phyloP scores from a whole-genome alignment of 768 basidiomycete species.

The Psilocybe subaeruginosa region DNA sequence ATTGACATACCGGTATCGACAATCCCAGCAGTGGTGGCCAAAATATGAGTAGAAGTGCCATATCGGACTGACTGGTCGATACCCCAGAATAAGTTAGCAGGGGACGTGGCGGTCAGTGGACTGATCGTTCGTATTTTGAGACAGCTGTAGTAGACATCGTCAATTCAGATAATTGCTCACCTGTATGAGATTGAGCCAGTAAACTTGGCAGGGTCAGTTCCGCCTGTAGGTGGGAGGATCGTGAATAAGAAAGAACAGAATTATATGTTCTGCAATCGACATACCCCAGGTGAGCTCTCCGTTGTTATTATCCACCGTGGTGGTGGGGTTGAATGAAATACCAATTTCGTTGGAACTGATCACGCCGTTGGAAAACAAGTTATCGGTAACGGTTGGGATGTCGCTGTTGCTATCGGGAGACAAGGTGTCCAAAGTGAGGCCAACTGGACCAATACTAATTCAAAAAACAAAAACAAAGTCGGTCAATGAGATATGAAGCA shows the following conservation, averaged over 20 bases:
- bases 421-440: conserved; percentile 50
- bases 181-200: conserved; percentile 46
- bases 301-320: conserved; percentile 32
- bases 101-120: conserved; percentile 48
- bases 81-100: conserved; percentile 58
- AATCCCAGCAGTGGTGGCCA: conserved; percentile 53
- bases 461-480: not conserved
- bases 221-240: conserved; percentile 41
- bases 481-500: not conserved
- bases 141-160: not conserved
- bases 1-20: conserved; percentile 52
- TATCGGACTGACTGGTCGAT: conserved; percentile 59
- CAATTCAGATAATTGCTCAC: conserved; percentile 24
- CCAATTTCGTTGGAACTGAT: conserved; percentile 46
- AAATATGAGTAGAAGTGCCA: conserved; percentile 44
- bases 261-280: not conserved
- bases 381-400: conserved; percentile 64
- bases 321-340: conserved; percentile 56
- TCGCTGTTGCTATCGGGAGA: conserved; percentile 25
- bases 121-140: conserved; percentile 24
- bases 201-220: conserved; percentile 45
- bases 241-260: not conserved
- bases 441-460: conserved; percentile 65
- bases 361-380: conserved; percentile 42
- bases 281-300: conserved; percentile 61